Evolutionary conservation across 2,329 filamentous ascomycete species (phyloP).

Genomic region (Sporothrix euskadiensis): DNA sequence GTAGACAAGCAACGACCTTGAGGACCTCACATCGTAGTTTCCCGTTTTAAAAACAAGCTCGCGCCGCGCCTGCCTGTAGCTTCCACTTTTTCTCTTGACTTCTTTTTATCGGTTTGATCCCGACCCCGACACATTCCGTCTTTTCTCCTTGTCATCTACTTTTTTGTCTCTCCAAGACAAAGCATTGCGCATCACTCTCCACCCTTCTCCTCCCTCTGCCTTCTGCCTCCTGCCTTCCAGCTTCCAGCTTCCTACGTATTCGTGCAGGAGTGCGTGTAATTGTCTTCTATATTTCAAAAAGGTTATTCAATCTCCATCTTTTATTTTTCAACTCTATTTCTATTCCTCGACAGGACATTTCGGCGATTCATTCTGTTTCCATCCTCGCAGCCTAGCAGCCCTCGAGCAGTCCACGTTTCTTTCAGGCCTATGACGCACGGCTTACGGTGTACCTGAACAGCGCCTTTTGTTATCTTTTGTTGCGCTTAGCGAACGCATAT

Average conservation of each 20-base stretch:
- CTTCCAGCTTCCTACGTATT: background rate
- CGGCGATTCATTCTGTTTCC: constrained; percentile 7
- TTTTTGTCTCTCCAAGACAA: background rate
- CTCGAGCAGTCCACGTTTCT: background rate
- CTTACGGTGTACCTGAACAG: constrained; percentile 9
- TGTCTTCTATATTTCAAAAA: background rate
- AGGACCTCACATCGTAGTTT: constrained; percentile 18
- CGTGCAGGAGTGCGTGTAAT: background rate
- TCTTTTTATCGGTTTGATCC: background rate
- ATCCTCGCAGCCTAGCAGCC: background rate
- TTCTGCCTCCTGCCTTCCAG: background rate
- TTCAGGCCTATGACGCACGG: constrained; percentile 18
- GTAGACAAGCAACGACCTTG: background rate
- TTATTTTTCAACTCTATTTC: background rate
- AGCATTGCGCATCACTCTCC: background rate
- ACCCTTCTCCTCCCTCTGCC: background rate
- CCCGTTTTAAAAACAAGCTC: constrained; percentile 5
- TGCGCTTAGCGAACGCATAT: constrained; percentile 7
- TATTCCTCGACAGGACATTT: constrained; percentile 6
- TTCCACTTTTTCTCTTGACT: background rate
- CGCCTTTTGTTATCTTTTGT: background rate
- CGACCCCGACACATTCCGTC: background rate
- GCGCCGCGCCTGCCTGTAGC: constrained; percentile 1
- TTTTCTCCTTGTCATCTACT: background rate
- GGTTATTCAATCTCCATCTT: background rate